Base-by-base conservation (phyloP, 306 rosid genomes). In the Vigna nakashimae region DNA sequence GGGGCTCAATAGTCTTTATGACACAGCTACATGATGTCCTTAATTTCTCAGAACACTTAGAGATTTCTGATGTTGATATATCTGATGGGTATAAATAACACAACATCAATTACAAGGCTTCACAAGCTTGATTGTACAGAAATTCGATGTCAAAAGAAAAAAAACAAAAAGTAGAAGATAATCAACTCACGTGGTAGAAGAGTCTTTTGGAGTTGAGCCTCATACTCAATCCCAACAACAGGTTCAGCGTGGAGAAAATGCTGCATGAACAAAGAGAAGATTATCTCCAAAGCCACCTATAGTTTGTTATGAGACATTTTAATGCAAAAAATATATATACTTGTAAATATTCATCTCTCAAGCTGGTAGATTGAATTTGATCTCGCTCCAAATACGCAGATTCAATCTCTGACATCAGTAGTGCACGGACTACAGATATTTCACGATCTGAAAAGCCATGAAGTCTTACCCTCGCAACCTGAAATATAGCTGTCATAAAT, bases 381-480 rank as follows among this genome's bases (percentile, higher is more conserved):
- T 92, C 98, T 18, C 98, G 92, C 80, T 95, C 98, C 91, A 94
- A 89, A 87, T 89, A 94, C 74, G 97, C 91, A 83, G 98, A 95
- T 86, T 95, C 98, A 82, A 95, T 92, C 85, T 94, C 98, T 69
- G 98, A 89, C 93, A 92, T 88, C 77, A 92, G 73, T 36, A 90
- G 76, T 6, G 98, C 89, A 75, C 93, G 91, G 49, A 92, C 98
- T 48, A 92, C 81, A 64, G 92, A 88, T 65, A 92, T 84, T 75
- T 95, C 98, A 43, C 90, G 91, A 63, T 95, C 98, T 67, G 98
- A 95, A 86, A 95, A 95, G 26, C 98, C 98, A 84, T 92, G 95
- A 73, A 87, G 86, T 3, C 89, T 89, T 59, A 91, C 98, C 85
- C 93, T 90, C 71, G 93, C 98, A 87, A 95, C 90, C 98, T 95